Evolutionary conservation across 2,329 filamentous ascomycete genomes (phyloP), one percentile per base, ranked within the genome.

Genomic region (Alternaria novae-zelandiae): DNA sequence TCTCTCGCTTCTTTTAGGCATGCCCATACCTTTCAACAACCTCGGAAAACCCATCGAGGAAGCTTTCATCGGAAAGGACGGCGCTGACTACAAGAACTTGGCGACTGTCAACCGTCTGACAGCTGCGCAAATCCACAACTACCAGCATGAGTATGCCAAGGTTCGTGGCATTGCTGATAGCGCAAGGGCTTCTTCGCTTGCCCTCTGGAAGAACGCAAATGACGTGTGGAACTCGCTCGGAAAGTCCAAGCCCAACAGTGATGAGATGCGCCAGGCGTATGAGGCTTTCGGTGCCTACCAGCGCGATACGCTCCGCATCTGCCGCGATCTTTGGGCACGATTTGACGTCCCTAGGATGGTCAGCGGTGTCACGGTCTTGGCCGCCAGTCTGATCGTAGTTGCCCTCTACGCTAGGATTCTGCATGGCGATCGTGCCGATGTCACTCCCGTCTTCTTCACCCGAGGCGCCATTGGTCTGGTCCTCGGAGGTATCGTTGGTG

Each of bases 1-100:
- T 0, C 81, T 99, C 28, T 90, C 95, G 0, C 84, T 99, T 36
- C 86, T 99, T 1, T 84, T 99, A 2, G 96, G 96, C 9, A 87
- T 97, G 64, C 95, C 96, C 0, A 94, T 99, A 64, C 96, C 96
- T 0, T 99, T 93, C 83, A 99, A 98, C 79, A 99, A 96, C 76
- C 87, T 99, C 7, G 96, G 96, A 54, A 89, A 88, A 7, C 96
- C 96, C 0, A 97, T 99, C 65, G 92, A 97, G 69, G 96, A 99
- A 80, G 94, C 94, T 3, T 99, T 99, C 80, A 86, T 90, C 17
- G 92, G 92, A 1, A 80, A 83, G 2, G 85, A 86, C 21, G 91
- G 91, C 28, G 86, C 87, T 32, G 87, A 93, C 64, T 96, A 90
- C 87, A 84, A 88, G 50, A 96, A 92, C 68, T 83, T 99, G 45